Base-by-base conservation (phyloP, 768 basidiomycete species). In the Podaxis pistillaris region DNA sequence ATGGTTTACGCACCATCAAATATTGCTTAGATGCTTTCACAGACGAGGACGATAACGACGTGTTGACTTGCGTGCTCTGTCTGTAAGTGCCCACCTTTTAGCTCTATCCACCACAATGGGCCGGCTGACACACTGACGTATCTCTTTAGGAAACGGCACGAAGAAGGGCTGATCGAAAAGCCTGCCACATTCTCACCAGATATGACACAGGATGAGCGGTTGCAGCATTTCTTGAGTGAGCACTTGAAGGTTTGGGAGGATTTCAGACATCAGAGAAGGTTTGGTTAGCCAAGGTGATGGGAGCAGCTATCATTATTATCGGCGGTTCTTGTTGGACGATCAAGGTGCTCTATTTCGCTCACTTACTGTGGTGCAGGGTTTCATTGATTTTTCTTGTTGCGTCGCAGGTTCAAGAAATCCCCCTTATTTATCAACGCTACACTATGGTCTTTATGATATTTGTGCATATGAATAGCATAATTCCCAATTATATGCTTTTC, bases 221-320 rank as follows among this genome's bases (percentile, higher is more conserved):
- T 82, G 3, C 71, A 68, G 46, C 86, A 88, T 66, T 84, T 81
- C 68, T 70, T 73, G 65, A 71, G 67, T 13, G 79, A 81, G 64
- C 86, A 88, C 56, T 77, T 76, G 3, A 65, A 73, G 3, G 81
- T 78, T 17, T 87, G 86, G 85, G 70, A 79, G n/a, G 69, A 70
- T 28, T 65, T 83, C 17, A 19, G 33, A n/a, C 38, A 41, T 8
- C 49, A 50, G 11, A 28, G 50, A 40, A 53, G n/a, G 17, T 38
- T 40, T 40, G 38, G 37, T 40, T n/a, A 17, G 17, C 19, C 22
- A 13, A 40, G 57, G 49, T 11, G 44, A 15, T 12, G 28, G 49
- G 58, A 26, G 22, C 24, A 9, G 22, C 38, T 59, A n/a, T 37
- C 37, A 26, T 59, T 59, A 37, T 59, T 59, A 17, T 41, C 11